Evolutionary conservation across 305 asterid genomes (phyloP).

Genomic region (Solanum aculeatissimum): DNA sequence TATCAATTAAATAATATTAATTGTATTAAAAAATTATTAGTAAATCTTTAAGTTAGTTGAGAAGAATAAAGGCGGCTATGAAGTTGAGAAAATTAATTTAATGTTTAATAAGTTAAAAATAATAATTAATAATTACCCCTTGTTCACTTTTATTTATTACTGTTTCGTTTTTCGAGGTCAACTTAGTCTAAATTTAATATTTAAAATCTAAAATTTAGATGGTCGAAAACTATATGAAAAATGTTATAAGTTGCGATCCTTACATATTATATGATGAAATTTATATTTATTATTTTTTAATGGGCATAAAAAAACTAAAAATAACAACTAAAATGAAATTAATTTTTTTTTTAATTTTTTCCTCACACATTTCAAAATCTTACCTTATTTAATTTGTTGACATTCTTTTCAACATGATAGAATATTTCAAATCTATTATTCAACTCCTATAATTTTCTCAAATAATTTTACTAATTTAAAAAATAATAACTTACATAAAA

Average conservation of each 20-base stretch:
- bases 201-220: too few species aligned
- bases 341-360: too few species aligned
- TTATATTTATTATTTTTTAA: neutral
- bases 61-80: neutral
- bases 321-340: too few species aligned
- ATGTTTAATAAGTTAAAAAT: neutral
- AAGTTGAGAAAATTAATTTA: neutral
- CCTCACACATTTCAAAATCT: neutral
- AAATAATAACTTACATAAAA: neutral
- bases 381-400: neutral
- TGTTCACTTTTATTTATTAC: too few species aligned
- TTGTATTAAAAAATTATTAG: neutral
- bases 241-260: too few species aligned
- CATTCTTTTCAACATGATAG: neutral
- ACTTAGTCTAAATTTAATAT: too few species aligned
- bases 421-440: neutral
- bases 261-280: too few species aligned
- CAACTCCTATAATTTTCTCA: neutral
- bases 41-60: neutral
- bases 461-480: neutral
- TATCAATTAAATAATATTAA: too few species aligned
- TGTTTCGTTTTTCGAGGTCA: too few species aligned
- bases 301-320: neutral
- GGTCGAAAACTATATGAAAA: too few species aligned
- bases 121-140: too few species aligned